Base-by-base conservation (phyloP, 2,329 filamentous ascomycete genomes). In the Sporothrix euskadiensis region DNA sequence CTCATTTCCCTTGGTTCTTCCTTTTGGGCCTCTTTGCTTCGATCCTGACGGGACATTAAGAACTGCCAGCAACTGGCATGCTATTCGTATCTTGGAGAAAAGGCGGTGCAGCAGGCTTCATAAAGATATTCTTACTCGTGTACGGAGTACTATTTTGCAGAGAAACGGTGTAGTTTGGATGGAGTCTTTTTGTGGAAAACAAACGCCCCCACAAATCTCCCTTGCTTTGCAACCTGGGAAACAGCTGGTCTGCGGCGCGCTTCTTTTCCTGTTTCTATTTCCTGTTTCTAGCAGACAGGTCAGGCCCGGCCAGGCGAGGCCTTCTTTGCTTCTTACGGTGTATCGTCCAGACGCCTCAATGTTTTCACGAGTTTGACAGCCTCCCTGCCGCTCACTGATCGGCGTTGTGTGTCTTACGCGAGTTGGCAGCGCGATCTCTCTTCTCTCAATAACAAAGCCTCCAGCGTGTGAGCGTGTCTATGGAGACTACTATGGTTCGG, bases 181-280 rank as follows among this genome's bases (percentile, higher is more conserved):
- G 47, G 47, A 26, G 61, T 7, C 61, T 47, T 7, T 65, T 41
- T 41, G 4, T n/a, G 32, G 39, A 63, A 41, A 32, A 68, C 10
- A 41, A 22, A 9, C 7, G 59, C 39, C 63, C 54, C 65, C 68
- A 57, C 8, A n/a, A 57, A 57, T 3, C 32, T 70, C 66, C 68
- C 68, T 70, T 70, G 68, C 68, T 41, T 41, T 70, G 49, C 35
- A 7, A 35, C 61, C 26, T 19, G 47, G 66, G 49, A 56, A 56
- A 19, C 19, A n/a, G 35, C 66, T 69, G 30, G 19, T 54, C 30
- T 47, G 65, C 63, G 63, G 16, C 63, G 63, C 10, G 41, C 10
- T 49, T n/a, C 41, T 41, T 12, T 69, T 52, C 56, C 66, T 69
- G 12, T 30, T 30, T 68, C 30, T 68, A 5, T 12, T 44, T 44